Percentiles rank a stretch among this genome's conserved stretches.
These are phyloP conservation scores for Yamadazyma friedrichii DNA, from an alignment of 1,139 yeast genomes.

Conservation along the genomic window DNA sequence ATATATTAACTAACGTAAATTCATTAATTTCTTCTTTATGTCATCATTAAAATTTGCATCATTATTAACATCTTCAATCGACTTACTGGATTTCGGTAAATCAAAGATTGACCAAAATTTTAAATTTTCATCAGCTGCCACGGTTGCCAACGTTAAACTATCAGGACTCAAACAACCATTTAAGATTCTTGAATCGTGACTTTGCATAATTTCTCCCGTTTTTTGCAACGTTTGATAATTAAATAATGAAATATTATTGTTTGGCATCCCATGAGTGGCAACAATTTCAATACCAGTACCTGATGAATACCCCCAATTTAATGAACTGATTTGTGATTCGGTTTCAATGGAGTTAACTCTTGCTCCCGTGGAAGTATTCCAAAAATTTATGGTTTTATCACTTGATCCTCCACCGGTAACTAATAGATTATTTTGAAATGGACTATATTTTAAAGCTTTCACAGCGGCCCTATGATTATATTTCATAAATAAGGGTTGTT, in stretches of 20 bases:
- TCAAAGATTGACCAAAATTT: conserved; percentile 95
- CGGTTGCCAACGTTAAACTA: conserved; percentile 85
- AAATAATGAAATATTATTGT: conserved; percentile 80
- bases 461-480: conserved; percentile 91
- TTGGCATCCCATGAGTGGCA: conserved; percentile 93
- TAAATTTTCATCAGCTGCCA: conserved; percentile 94
- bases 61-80: conserved; percentile 25
- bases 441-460: conserved; percentile 95
- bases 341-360: conserved; percentile 85
- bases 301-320: conserved; percentile 82
- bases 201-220: conserved; percentile 82
- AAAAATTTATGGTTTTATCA: conserved; percentile 87
- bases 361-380: conserved; percentile 93
- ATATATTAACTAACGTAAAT: conserved; percentile 16
- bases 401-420: conserved; percentile 98
- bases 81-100: conserved; percentile 32
- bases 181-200: conserved; percentile 89
- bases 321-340: conserved; percentile 89
- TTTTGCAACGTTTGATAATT: conserved; percentile 84
- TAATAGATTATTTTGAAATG: conserved; percentile 73
- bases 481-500: conserved; percentile 70
- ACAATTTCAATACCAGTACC: conserved; percentile 82
- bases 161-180: conserved; percentile 88
- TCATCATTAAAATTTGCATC: conserved; percentile 29
- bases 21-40: conserved; percentile 25